Evolutionary conservation across 768 basidiomycete species (phyloP).

Genomic region (Tricholomella constricta): DNA sequence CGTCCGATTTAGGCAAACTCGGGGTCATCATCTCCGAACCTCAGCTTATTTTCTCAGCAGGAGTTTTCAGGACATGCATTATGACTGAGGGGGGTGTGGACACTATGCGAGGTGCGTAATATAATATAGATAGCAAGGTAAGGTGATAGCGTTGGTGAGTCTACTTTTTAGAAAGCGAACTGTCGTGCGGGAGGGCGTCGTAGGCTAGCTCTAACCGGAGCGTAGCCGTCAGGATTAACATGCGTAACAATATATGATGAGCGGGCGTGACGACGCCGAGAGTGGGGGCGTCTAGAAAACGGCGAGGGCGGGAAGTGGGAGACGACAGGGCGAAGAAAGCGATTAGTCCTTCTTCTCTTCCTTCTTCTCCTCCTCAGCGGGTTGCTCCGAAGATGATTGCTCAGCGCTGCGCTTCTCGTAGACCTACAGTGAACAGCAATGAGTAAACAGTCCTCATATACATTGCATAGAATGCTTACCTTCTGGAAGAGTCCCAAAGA

Average conservation of each 20-base stretch:
- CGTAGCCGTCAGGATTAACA: constrained; percentile 4
- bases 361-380: constrained; percentile 45
- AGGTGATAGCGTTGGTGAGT: constrained; percentile 1
- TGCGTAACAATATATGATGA: constrained; percentile 7
- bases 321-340: neutral
- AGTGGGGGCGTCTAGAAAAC: neutral
- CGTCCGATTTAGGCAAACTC: too few species aligned
- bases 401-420: constrained; percentile 92
- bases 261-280: neutral
- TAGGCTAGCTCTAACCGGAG: constrained; percentile 1
- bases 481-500: constrained; percentile 98
- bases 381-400: constrained; percentile 49
- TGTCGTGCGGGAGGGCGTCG: constrained; percentile 18
- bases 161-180: constrained; percentile 16
- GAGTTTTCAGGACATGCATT: constrained; percentile 6
- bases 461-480: constrained; percentile 34
- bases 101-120: constrained; percentile 4
- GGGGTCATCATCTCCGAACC: too few species aligned
- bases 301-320: neutral
- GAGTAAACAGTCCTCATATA: neutral
- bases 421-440: constrained; percentile 42
- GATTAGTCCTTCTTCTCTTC: constrained; percentile 88
- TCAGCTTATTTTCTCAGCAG: too few species aligned
- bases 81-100: constrained; percentile 15
- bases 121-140: constrained; percentile 10